phyloP scores from a whole-genome alignment of 192 early-diverging fungal species.

The Mortierella claussenii region DNA sequence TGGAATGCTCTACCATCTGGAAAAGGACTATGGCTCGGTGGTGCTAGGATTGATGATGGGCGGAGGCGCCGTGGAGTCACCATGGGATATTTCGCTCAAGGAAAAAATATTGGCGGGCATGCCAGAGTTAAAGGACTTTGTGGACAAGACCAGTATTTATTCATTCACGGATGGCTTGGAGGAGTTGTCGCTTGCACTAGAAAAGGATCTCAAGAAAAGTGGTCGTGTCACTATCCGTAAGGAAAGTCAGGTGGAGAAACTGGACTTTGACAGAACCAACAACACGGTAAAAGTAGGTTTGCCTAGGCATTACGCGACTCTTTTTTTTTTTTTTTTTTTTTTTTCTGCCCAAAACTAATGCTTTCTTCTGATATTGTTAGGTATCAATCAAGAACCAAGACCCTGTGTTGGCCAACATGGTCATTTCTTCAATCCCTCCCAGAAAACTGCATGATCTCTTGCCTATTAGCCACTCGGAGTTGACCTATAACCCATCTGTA shows the following conservation, averaged over 20 bases:
- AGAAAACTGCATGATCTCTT: conserved; percentile 15
- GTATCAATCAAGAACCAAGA: conserved; percentile 47
- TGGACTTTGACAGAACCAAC: conserved; percentile 48
- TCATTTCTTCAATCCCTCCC: conserved; percentile 80
- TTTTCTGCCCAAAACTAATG: neutral
- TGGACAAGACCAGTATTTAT: conserved; percentile 79
- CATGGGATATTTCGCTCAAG: conserved; percentile 46
- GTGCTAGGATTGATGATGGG: conserved; percentile 60
- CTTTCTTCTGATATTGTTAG: neutral
- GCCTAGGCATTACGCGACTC: too few species aligned
- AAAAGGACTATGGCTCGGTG: conserved; percentile 67
- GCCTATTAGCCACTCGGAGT: conserved; percentile 52
- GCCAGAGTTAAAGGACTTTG: conserved; percentile 66
- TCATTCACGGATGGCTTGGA: conserved; percentile 86
- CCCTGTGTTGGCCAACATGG: conserved; percentile 60
- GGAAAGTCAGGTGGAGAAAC: conserved; percentile 54
- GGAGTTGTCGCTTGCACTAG: conserved; percentile 69
- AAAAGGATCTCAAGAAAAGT: conserved; percentile 55
- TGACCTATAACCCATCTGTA: conserved; percentile 73
- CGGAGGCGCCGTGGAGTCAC: conserved; percentile 41
- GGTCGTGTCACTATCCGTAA: conserved; percentile 70
- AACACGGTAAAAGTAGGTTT: conserved; percentile 57
- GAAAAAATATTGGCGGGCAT: conserved; percentile 30
- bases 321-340: neutral
- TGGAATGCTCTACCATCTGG: conserved; percentile 76